These are phyloP conservation scores for Daldinia childiae DNA, from an alignment of 495 filamentous ascomycete species.

Conservation along the genomic window DNA sequence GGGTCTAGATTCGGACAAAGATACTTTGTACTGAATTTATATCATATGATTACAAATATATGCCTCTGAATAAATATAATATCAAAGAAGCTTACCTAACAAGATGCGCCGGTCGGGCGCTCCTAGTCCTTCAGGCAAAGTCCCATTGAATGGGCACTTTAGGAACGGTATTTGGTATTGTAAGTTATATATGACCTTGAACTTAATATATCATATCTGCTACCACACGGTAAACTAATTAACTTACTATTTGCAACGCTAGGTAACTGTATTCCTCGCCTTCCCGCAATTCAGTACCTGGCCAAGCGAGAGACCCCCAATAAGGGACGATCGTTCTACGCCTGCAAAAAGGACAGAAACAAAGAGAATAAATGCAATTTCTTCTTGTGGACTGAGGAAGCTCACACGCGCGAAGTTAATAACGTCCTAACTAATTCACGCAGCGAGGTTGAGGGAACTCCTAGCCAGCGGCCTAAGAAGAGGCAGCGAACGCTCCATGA, in stretches of 20 bases:
- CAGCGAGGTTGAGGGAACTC: constrained; percentile 42
- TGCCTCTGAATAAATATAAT: neutral
- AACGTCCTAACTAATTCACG: constrained; percentile 56
- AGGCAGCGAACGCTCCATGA: constrained; percentile 40
- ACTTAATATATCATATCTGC: neutral
- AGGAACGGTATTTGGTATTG: constrained; percentile 54
- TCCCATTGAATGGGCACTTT: constrained; percentile 64
- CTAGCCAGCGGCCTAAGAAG: constrained; percentile 19
- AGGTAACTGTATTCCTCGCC: constrained; percentile 72
- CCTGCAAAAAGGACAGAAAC: constrained; percentile 64
- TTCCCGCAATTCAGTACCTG: constrained; percentile 66
- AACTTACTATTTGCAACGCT: neutral
- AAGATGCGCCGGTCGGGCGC: constrained; percentile 37
- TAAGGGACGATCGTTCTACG: constrained; percentile 73
- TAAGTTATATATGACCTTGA: constrained; percentile 36
- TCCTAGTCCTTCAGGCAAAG: constrained; percentile 42
- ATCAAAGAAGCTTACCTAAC: neutral
- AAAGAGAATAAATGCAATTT: constrained; percentile 66
- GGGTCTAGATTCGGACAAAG: neutral
- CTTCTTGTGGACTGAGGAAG: constrained; percentile 77
- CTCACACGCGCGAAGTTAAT: constrained; percentile 62
- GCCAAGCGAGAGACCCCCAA: constrained; percentile 74
- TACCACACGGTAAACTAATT: neutral
- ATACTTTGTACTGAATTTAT: neutral
- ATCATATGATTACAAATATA: neutral